Evolutionary conservation across 371 early-diverging fungal genomes (phyloP), one percentile per base, ranked within the genome.

Genomic region (Fennellomyces sp.): DNA sequence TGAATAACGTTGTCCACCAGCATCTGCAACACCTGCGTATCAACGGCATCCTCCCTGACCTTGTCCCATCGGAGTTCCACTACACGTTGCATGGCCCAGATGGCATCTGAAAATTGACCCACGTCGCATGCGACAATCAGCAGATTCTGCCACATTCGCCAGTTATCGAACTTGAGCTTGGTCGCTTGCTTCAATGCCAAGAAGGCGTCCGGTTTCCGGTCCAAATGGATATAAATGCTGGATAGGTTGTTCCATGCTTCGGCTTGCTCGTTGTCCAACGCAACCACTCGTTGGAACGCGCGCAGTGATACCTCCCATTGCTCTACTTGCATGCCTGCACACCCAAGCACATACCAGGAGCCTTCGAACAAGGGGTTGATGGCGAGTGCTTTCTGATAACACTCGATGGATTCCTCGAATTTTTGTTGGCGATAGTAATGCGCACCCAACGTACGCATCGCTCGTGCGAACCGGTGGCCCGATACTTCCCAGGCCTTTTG

Each of bases 231-330:
- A 64, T 92, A 91, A 35, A 92, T 87, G 5, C 94, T 87, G 0
- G 96, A 94, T 58, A 97, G 72, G 72, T 98, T 98, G 69, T 90
- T 97, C 97, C 97, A 98, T 29, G 96, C 96, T 74, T 97, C 97
- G 28, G 91, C 92, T 66, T 96, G 95, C 61, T 90, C 89, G 47
- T 73, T 65, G 62, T 96, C 92, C 28, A 98, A 64, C 12, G 80
- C 60, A 6, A 92, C 89, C 7, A 86, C 88, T 33, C 89, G 89
- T 39, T 80, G 73, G 76, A 97, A 97, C 4, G 96, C 94, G 17
- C 80, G 67, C 17, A 75, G 63, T 6, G 92, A 96, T 5, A 74
- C 73, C 15, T 88, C 88, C 90, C 90, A 96, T 28, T 94, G 85
- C 58, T 89, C 87, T 11, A 77, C 57, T 19, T 88, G 88, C 86